Evolutionary conservation across 176 grass and related monocot genomes (phyloP), one percentile per base, ranked within the genome.

Genomic region (Calamus simplicifolius): DNA sequence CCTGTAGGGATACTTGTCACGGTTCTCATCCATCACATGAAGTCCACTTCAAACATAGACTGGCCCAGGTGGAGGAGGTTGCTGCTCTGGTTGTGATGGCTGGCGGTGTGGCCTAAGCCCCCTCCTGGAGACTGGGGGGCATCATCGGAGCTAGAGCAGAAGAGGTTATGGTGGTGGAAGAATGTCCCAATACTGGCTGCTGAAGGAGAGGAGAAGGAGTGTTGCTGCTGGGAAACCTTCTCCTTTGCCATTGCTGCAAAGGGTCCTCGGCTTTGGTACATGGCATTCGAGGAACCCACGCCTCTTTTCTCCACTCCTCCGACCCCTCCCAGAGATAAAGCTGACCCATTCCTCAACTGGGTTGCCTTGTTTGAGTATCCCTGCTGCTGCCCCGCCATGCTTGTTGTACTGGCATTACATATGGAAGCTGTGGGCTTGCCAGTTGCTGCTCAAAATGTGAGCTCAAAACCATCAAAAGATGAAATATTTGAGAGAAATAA

Each of bases 21-120:
- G 35, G 35, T 10, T 43, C 35, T 43, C 35, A 43, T 43, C 35
- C 35, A 66, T 48, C 52, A 69, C 52, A 69, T 48, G 66, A 69
- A 69, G 66, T 69, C 66, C 18, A 69, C 50, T 26, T 69, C 66
- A 69, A 69, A 57, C n/a, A 56, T 68, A 17, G 51, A 6, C 21
- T 68, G 65, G 3, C 66, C 51, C 6, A 69, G 52, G 13, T 69
- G 66, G 27, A 67, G 50, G 38, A 29, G 4, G 18, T 43, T 17
- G 31, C 19, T 17, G 31, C 19, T n/a, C 4, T 5, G 57, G 14
- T 16, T 26, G 25, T 28, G 56, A 21, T 50, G 27, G 4, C 35
- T 59, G 8, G 48, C 1, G 15, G 35, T 13, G 10, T 56, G n/a
- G 53, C 53, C 53, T 8, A 7, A 19, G 21, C 18, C 53, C 2